phyloP scores from a whole-genome alignment of 2,329 filamentous ascomycete species.

The Alternaria tenuissima region DNA sequence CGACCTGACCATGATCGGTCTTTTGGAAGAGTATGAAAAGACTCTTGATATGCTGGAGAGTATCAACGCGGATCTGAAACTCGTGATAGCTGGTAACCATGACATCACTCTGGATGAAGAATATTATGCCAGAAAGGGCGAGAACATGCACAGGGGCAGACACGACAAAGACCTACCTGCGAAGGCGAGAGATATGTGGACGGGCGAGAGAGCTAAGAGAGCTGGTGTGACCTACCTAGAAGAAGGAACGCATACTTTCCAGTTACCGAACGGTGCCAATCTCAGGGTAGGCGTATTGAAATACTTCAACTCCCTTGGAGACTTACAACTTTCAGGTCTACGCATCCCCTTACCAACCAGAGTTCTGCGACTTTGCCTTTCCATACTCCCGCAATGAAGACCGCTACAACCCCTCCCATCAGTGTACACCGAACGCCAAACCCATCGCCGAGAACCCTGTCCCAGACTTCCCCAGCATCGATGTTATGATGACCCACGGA shows the following conservation, averaged over 20 bases:
- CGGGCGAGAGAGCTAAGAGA: slow-evolving; percentile 51
- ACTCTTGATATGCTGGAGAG: slow-evolving; percentile 58
- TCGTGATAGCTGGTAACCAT: slow-evolving; percentile 71
- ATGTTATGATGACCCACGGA: slow-evolving; percentile 69
- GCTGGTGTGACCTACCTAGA: slow-evolving; percentile 64
- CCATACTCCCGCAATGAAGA: slow-evolving; percentile 61
- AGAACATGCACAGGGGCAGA: slow-evolving; percentile 35
- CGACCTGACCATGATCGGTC: slow-evolving; percentile 64
- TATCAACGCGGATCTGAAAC: slow-evolving; percentile 64
- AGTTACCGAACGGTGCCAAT: slow-evolving; percentile 57
- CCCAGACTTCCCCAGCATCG: slow-evolving; percentile 56
- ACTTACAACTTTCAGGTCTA: slow-evolving; percentile 54
- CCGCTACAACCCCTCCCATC: slow-evolving; percentile 58
- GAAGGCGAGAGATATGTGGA: slow-evolving; percentile 58
- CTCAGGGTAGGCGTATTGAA: slow-evolving; percentile 49
- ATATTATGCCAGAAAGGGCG: slow-evolving; percentile 53
- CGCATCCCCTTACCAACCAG: slow-evolving; percentile 63
- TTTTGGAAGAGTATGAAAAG: slow-evolving; percentile 56
- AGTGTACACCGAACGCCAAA: slow-evolving; percentile 32
- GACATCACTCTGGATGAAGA: slow-evolving; percentile 61
- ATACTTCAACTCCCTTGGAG: not conserved
- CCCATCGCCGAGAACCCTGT: slow-evolving; percentile 51
- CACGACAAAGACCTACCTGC: slow-evolving; percentile 28
- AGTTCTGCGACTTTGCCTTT: slow-evolving; percentile 65
- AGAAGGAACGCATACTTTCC: slow-evolving; percentile 60